Percentiles rank a stretch among this genome's conserved stretches.
phyloP scores from a whole-genome alignment of 345 rosid genomes.

The Aethionema arabicum region DNA sequence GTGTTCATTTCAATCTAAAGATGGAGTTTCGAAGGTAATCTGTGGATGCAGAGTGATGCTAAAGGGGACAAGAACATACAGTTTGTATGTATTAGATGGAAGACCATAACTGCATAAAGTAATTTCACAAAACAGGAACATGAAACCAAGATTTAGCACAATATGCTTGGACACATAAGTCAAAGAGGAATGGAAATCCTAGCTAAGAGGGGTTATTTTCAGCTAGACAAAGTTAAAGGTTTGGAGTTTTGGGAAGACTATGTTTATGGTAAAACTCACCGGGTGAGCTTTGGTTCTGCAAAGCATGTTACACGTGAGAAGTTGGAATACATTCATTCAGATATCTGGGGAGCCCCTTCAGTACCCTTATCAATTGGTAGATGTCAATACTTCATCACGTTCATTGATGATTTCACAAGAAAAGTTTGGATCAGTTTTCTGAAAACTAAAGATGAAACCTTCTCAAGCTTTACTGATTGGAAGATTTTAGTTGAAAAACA shows the following conservation, averaged over 20 bases:
- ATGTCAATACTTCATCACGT: neutral
- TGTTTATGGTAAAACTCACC: neutral
- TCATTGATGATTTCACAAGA: neutral
- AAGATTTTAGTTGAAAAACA: neutral
- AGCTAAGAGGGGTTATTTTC: neutral
- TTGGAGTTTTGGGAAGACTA: neutral
- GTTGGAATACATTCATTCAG: neutral
- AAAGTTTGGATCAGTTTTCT: no score
- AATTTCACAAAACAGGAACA: no score
- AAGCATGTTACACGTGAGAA: neutral
- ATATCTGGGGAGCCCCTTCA: neutral
- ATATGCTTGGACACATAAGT: neutral
- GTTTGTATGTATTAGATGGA: no score
- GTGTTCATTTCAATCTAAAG: no score
- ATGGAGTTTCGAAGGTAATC: no score
- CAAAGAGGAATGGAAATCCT: neutral
- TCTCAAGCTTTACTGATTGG: neutral
- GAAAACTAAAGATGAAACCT: neutral
- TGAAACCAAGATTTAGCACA: neutral
- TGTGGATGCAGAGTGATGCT: no score
- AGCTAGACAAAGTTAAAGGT: no score
- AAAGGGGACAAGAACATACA: no score
- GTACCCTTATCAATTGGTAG: no score
- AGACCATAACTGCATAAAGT: no score
- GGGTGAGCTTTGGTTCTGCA: neutral